Conservation (phyloP, 2,329 filamentous ascomycete species). For the Amylocarpus encephaloides region DNA sequence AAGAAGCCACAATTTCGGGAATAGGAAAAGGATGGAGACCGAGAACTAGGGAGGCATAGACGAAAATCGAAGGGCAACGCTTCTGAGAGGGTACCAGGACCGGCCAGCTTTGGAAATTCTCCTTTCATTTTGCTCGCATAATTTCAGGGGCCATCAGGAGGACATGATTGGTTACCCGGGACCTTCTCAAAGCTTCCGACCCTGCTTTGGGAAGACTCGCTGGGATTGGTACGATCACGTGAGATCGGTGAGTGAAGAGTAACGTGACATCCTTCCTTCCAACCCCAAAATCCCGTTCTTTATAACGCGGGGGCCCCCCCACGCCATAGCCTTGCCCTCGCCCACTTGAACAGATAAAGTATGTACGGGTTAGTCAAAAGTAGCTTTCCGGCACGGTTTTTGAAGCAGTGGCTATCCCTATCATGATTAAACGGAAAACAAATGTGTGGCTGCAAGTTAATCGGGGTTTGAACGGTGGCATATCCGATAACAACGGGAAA, state of each 20-base stretch:
- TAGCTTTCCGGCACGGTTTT: no score
- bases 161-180: not conserved
- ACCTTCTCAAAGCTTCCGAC: not conserved
- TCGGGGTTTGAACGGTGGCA: no score
- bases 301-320: no score
- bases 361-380: not conserved
- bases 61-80: not conserved
- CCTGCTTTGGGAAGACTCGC: not conserved
- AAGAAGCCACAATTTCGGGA: not conserved
- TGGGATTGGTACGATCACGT: not conserved
- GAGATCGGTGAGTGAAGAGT: no score
- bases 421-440: no score
- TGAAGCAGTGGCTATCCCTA: no score
- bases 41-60: no score
- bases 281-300: no score
- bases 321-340: no score
- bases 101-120: not conserved
- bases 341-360: not conserved
- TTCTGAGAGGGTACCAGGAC: conserved; percentile 1
- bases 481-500: no score
- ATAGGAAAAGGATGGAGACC: not conserved
- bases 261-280: not conserved
- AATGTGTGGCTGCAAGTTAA: no score
- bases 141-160: not conserved
- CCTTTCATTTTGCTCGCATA: conserved; percentile 1